These are phyloP conservation scores for Fusarium scirpi DNA, from an alignment of 2,329 filamentous ascomycete species.

Conservation along the genomic window DNA sequence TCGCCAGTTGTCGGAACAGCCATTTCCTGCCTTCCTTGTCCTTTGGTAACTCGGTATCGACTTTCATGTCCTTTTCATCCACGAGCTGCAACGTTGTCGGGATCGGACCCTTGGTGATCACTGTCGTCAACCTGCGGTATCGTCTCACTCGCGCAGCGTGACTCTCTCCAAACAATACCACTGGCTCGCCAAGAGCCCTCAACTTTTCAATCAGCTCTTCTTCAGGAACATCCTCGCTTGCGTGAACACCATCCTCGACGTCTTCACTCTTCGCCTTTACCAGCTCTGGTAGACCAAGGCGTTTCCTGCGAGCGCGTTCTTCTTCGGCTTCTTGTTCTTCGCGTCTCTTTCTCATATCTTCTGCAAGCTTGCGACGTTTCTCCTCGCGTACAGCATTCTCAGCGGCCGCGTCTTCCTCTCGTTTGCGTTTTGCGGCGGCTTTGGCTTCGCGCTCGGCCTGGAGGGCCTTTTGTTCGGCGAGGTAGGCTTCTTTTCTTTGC, in stretches of 20 bases:
- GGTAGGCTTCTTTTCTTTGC: slow-evolving; percentile 81
- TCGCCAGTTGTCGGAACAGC: slow-evolving; percentile 88
- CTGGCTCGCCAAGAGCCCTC: slow-evolving; percentile 78
- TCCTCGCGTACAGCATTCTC: slow-evolving; percentile 79
- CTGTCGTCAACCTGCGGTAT: slow-evolving; percentile 73
- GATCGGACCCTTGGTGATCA: slow-evolving; percentile 81
- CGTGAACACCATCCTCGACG: slow-evolving; percentile 59
- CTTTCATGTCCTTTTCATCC: slow-evolving; percentile 89
- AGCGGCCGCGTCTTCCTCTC: slow-evolving; percentile 84
- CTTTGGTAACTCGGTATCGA: slow-evolving; percentile 70
- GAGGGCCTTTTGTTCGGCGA: slow-evolving; percentile 80
- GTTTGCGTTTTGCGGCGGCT: slow-evolving; percentile 83
- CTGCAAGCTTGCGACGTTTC: slow-evolving; percentile 83
- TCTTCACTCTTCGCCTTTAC: slow-evolving; percentile 56
- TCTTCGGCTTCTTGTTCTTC: slow-evolving; percentile 80
- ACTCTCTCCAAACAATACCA: slow-evolving; percentile 82
- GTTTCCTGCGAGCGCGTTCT: slow-evolving; percentile 78
- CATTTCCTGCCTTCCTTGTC: slow-evolving; percentile 75
- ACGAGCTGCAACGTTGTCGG: slow-evolving; percentile 85
- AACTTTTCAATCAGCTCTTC: slow-evolving; percentile 77
- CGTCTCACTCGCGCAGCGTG: slow-evolving; percentile 76
- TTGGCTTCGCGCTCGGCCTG: slow-evolving; percentile 78
- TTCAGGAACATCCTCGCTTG: slow-evolving; percentile 74
- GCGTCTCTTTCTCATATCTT: slow-evolving; percentile 77
- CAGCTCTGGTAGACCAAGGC: slow-evolving; percentile 83